Conservation (phyloP, 192 early-diverging fungal genomes). For the Backusella macrospora region DNA sequence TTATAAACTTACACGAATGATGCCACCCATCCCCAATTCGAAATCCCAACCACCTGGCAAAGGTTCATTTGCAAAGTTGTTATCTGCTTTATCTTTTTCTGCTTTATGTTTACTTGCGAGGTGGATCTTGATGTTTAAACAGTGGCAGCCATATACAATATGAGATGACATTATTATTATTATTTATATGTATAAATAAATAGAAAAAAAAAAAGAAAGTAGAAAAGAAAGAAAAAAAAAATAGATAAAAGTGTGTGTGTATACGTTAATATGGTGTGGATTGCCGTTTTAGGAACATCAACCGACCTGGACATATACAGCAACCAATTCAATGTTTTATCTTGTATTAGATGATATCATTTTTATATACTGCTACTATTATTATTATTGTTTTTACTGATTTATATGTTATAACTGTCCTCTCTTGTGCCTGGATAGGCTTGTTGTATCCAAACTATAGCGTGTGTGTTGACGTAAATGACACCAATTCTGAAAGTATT, state of each 20-base stretch:
- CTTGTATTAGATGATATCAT: not conserved
- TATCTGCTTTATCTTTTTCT: not conserved
- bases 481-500: too few relatives aligned
- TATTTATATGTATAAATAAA: not conserved
- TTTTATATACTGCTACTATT: too few relatives aligned
- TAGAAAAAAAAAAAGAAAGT: not conserved
- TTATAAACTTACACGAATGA: conserved; percentile 5
- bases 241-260: not conserved
- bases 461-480: too few relatives aligned
- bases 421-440: too few relatives aligned
- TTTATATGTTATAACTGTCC: too few relatives aligned
- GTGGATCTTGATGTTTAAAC: conserved; percentile 27
- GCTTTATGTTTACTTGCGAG: conserved; percentile 14
- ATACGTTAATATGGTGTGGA: not conserved
- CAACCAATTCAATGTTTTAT: not conserved
- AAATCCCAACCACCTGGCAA: conserved; percentile 13
- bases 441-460: too few relatives aligned
- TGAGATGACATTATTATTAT: conserved; percentile 16
- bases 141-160: conserved; percentile 25
- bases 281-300: not conserved
- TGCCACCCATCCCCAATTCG: conserved; percentile 28
- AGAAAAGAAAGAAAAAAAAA: not conserved
- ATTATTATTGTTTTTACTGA: too few relatives aligned
- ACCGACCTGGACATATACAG: not conserved
- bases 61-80: not conserved